Evolutionary conservation across 345 rosid species (phyloP).

Genomic region (Nasturtium officinale): DNA sequence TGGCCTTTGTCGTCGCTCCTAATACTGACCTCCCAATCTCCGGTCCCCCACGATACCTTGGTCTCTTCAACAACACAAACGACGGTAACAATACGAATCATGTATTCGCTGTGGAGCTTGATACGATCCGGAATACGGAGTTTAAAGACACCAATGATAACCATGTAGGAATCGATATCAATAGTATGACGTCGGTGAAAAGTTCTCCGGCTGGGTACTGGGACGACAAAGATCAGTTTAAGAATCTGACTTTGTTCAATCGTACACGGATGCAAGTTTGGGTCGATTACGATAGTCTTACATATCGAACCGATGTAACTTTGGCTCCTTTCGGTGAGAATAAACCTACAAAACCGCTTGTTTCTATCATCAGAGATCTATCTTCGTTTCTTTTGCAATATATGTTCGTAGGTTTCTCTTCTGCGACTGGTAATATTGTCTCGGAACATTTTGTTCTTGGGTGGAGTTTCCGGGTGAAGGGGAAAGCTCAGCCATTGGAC

Average conservation of each 20-base stretch:
- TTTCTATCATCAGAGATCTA: constrained; percentile 52
- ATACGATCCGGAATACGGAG: constrained; percentile 39
- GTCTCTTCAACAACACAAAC: constrained; percentile 45
- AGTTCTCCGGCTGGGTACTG: constrained; percentile 43
- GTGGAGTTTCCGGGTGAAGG: constrained; percentile 65
- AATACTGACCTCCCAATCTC: constrained; percentile 34
- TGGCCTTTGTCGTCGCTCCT: constrained; percentile 55
- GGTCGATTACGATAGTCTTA: constrained; percentile 67
- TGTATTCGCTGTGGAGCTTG: constrained; percentile 57
- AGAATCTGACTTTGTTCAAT: constrained; percentile 51
- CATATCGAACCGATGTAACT: constrained; percentile 51
- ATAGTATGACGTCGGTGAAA: constrained; percentile 33
- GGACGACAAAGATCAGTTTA: constrained; percentile 21
- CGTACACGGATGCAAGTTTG: constrained; percentile 59
- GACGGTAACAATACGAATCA: constrained; percentile 45
- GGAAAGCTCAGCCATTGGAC: constrained; percentile 45
- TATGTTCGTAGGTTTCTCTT: constrained; percentile 67
- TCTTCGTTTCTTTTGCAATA: constrained; percentile 39
- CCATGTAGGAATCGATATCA: constrained; percentile 58
- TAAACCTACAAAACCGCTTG: constrained; percentile 54
- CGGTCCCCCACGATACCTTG: constrained; percentile 36
- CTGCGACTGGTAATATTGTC: constrained; percentile 44
- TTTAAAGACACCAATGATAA: constrained; percentile 37
- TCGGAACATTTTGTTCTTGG: constrained; percentile 56
- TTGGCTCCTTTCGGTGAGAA: constrained; percentile 44